A percentile compares a stretch with the other conserved stretches of the same genome.
Conservation (phyloP, 306 rosid genomes). For the Castanopsis chinensis region DNA sequence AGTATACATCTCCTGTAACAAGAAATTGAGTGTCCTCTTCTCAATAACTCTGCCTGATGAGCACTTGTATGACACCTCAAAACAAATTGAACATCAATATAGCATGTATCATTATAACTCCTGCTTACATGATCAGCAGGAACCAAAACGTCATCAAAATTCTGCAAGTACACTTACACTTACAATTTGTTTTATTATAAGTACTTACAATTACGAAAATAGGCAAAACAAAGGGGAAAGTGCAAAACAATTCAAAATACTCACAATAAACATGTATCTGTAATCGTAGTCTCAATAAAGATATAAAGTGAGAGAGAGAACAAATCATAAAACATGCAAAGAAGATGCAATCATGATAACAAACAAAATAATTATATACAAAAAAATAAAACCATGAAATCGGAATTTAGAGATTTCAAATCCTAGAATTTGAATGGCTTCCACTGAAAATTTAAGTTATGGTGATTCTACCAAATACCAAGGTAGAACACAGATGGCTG, state of each 20-base stretch:
- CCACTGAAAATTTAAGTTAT: neutral
- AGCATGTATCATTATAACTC: slow-evolving; percentile 92
- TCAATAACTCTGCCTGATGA: slow-evolving; percentile 86
- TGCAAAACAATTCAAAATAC: neutral
- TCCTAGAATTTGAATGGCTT: neutral
- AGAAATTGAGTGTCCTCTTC: slow-evolving; percentile 86
- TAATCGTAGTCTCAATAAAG: neutral
- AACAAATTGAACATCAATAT: slow-evolving; percentile 73
- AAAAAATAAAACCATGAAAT: neutral
- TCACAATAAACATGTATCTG: slow-evolving; percentile 1
- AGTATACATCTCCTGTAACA: slow-evolving; percentile 97
- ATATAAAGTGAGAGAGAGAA: neutral
- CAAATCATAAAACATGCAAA: neutral
- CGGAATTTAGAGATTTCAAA: neutral
- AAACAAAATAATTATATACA: neutral
- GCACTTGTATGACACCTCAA: slow-evolving; percentile 99
- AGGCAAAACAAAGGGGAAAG: neutral
- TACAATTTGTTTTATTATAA: neutral
- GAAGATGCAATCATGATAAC: neutral
- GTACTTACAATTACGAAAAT: slow-evolving; percentile 11
- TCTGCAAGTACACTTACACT: slow-evolving; percentile 50
- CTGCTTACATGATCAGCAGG: slow-evolving; percentile 93
- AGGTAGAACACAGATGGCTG: no score
- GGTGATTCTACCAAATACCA: neutral
- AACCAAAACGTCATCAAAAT: slow-evolving; percentile 98